A percentile compares a stretch with the other conserved stretches of the same genome.
phyloP scores from a whole-genome alignment of 495 filamentous ascomycete species.

The Xylaria castorea region DNA sequence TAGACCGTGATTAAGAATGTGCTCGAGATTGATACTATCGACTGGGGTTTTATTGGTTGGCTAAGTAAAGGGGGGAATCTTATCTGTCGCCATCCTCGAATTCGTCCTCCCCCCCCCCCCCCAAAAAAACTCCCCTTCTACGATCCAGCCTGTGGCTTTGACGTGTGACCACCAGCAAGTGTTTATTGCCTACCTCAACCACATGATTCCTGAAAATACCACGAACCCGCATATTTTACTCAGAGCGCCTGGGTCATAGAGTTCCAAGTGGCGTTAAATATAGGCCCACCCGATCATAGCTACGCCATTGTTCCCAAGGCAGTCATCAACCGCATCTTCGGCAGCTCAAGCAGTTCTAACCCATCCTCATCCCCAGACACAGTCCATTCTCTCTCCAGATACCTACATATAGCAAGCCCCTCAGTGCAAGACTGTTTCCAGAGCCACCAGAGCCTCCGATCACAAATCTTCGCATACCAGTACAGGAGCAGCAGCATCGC shows the following conservation, averaged over 20 bases:
- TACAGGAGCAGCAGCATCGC: constrained; percentile 50
- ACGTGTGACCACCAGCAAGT: too few relatives aligned
- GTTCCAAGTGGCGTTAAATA: not conserved
- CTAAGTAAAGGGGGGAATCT: not conserved
- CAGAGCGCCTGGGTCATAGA: not conserved
- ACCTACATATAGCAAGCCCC: constrained; percentile 44
- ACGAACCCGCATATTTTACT: not conserved
- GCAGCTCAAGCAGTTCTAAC: not conserved
- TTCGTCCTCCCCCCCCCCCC: too few relatives aligned
- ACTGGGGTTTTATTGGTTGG: not conserved
- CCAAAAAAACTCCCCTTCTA: too few relatives aligned
- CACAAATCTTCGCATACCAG: constrained; percentile 50
- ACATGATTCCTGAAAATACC: not conserved
- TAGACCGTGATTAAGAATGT: too few relatives aligned
- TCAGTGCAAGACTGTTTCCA: constrained; percentile 45
- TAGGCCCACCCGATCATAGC: not conserved
- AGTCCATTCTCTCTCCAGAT: constrained; percentile 34
- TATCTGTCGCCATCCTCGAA: too few relatives aligned
- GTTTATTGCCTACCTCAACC: not conserved
- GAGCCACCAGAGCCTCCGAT: constrained; percentile 49
- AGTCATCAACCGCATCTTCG: not conserved
- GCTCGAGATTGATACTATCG: too few relatives aligned
- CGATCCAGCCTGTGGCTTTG: too few relatives aligned
- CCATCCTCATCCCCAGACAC: constrained; percentile 5
- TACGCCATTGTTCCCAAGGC: not conserved